Evolutionary conservation across 176 grass and related monocot species (phyloP), one percentile per base, ranked within the genome.

Genomic region (Avena eriantha): DNA sequence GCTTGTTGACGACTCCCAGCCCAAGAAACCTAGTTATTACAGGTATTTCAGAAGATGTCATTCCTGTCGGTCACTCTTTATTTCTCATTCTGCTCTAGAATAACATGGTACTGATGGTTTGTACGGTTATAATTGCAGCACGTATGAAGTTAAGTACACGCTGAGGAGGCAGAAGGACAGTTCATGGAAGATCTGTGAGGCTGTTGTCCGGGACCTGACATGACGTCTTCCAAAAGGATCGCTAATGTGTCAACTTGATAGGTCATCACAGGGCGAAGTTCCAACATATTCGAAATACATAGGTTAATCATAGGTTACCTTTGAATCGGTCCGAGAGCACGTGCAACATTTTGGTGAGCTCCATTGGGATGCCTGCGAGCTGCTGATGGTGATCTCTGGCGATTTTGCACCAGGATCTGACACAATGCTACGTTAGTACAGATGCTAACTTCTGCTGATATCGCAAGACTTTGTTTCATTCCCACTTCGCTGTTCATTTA

Each of bases 11-110:
- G 94, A 93, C 7, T 93, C 87, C n/a, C 86, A 91, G 41, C 82
- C 85, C 17, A 93, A 94, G 73, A 96, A 94, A 67, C 88, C 90
- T 11, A 92, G 94, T 84, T 99, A 99, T 31, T 99, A 99, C 85
- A 99, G 97, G 97, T 98, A 84, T 53, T 59, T 69, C 19, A 77
- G 70, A 90, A 64, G 41, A 82, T 82, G 33, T 0, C 1, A 45
- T 56, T 26, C 7, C 21, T 55, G 54, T 79, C 21, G 13, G 19
- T 85, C 31, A 47, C 49, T 85, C 21, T 86, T 76, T 85, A 16
- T 86, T 76, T 73, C 48, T 8, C 1, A 33, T 36, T 71, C 31
- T 46, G 6, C 39, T 71, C 14, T 3, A 51, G n/a, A 45, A n/a
- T 55, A 34, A 16, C 15, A 82, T 60, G 36, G 24, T 54, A 58